Evolutionary conservation across 2,329 filamentous ascomycete genomes (phyloP), one percentile per base, ranked within the genome.

Genomic region (Colletotrichum melonis): DNA sequence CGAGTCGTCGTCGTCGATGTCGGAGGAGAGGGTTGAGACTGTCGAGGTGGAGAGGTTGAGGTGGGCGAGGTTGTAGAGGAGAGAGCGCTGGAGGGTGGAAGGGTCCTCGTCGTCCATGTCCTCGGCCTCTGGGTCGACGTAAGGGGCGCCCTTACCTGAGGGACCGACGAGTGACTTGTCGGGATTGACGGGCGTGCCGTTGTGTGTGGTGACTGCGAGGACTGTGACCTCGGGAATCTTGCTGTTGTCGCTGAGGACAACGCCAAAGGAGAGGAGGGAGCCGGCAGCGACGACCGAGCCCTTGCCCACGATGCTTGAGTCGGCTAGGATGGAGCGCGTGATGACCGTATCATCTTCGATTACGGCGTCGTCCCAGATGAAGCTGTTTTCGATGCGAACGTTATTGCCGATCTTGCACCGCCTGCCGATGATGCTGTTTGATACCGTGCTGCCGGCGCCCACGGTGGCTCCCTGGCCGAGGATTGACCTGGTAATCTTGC

Each of bases 371-470:
- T 98, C 94, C 95, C 96, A 98, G 75, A 99, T 90, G 78, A 95
- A 96, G 26, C 94, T 93, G 76, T 94, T 89, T 60, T 93, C 89
- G 74, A 99, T 91, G 49, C 87, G 89, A 32, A 97, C 95, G 76
- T 97, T 94, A 76, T 90, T 92, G 7, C 97, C 97, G 76, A 99
- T 97, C 76, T 91, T 92, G 83, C 96, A 98, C 76, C 93, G 89
- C 74, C 93, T 90, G 38, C 97, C 97, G 73, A 99, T 91, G 59
- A 97, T 90, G 78, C 93, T 95, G 82, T 93, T 93, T 9, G 87
- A 87, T 38, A 99, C 89, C 0, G 86, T 88, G 76, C 89, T 93
- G 56, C 91, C 90, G 28, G 93, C 90, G 6, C 93, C 95, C 67
- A 99, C 89, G 69, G 88, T 92, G 1, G 94, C 95, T 63, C 92